Conservation (phyloP, 2,329 filamentous ascomycete species). For the Paracamarosporium sp. region DNA sequence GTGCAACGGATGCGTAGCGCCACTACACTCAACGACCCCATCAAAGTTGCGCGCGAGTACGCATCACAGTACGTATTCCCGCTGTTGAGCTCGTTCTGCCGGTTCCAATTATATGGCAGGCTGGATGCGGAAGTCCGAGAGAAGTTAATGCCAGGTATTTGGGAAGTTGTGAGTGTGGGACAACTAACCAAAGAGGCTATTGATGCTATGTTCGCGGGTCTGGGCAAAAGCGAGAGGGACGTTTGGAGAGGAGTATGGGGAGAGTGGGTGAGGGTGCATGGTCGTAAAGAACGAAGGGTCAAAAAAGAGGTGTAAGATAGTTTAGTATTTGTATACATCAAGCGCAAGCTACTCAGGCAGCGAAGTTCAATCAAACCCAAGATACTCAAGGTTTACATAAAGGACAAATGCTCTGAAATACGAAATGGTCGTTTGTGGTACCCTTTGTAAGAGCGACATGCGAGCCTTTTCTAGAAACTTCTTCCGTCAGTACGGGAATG, state of each 20-base stretch:
- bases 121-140: constrained; percentile 61
- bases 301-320: background rate
- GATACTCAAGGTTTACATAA: no score
- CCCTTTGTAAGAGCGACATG: no score
- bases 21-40: constrained; percentile 61
- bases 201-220: constrained; percentile 46
- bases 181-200: constrained; percentile 37
- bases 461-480: no score
- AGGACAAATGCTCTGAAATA: no score
- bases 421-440: no score
- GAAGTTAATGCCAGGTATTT: constrained; percentile 64
- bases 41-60: constrained; percentile 64
- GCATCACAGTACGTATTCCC: constrained; percentile 65
- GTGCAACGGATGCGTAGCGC: constrained; percentile 52
- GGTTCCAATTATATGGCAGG: constrained; percentile 57
- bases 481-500: no score
- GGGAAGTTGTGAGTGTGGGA: constrained; percentile 43
- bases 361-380: no score
- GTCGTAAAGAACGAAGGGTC: constrained; percentile 21
- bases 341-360: no score
- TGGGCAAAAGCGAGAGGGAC: constrained; percentile 39
- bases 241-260: constrained; percentile 47
- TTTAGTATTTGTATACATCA: background rate
- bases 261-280: constrained; percentile 41
- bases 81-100: constrained; percentile 63